These are phyloP conservation scores for Boletus sensibilis DNA, from an alignment of 768 basidiomycete genomes.

Conservation along the genomic window DNA sequence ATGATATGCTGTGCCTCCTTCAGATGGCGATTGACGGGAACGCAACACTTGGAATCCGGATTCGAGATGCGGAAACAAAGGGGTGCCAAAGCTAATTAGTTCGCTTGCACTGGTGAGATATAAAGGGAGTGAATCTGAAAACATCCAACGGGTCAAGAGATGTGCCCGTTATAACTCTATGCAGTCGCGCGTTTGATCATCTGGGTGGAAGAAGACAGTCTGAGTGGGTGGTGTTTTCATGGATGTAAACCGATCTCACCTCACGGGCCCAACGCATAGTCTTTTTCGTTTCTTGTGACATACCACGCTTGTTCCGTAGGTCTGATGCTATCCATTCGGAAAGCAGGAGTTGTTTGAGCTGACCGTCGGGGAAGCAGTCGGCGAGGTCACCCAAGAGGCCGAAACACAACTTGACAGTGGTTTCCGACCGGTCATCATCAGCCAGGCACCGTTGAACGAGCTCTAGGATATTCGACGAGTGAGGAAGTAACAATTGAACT, in stretches of 20 bases:
- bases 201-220: slow-evolving; percentile 35
- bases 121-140: slow-evolving; percentile 35
- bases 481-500: slow-evolving; percentile 51
- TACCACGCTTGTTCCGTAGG: slow-evolving; percentile 70
- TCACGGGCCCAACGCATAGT: slow-evolving; percentile 93
- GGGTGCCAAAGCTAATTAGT: slow-evolving; percentile 36
- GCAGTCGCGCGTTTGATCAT: slow-evolving; percentile 79
- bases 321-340: slow-evolving; percentile 76
- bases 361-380: slow-evolving; percentile 77
- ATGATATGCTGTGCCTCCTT: slow-evolving; percentile 63
- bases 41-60: slow-evolving; percentile 18
- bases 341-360: slow-evolving; percentile 77
- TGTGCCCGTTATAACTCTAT: slow-evolving; percentile 39
- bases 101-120: slow-evolving; percentile 47
- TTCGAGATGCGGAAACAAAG: slow-evolving; percentile 13
- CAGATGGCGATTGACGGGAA: slow-evolving; percentile 52
- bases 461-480: slow-evolving; percentile 74
- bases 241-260: slow-evolving; percentile 43
- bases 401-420: slow-evolving; percentile 68
- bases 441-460: slow-evolving; percentile 72
- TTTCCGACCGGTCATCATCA: slow-evolving; percentile 84
- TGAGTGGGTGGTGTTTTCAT: neutral
- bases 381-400: slow-evolving; percentile 94
- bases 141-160: slow-evolving; percentile 24
- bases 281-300: slow-evolving; percentile 78